A percentile compares a stretch with the other conserved stretches of the same genome.
Conservation (phyloP, 2,329 filamentous ascomycete genomes). For the Cryphonectria nitschkei region DNA sequence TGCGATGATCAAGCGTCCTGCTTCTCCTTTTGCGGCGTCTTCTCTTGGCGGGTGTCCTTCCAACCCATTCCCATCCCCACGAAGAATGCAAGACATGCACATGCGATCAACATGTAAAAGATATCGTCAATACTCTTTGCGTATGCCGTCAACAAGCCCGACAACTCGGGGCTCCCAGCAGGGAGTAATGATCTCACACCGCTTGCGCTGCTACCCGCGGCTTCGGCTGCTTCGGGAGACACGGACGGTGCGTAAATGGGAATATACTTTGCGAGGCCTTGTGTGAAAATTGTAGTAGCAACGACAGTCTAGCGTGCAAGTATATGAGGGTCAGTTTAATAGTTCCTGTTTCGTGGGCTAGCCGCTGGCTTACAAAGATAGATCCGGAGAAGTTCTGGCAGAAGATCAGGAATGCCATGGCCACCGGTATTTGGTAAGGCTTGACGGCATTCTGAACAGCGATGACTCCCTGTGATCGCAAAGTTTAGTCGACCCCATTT, state of each 20-base stretch:
- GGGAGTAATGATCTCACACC: slow-evolving; percentile 12
- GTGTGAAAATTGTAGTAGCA: slow-evolving; percentile 6
- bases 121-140: slow-evolving; percentile 17
- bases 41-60: background rate
- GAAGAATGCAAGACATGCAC: background rate
- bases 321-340: background rate
- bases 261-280: background rate
- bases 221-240: slow-evolving; percentile 5
- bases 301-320: background rate
- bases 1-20: background rate
- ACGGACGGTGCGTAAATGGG: slow-evolving; percentile 15
- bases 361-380: slow-evolving; percentile 51
- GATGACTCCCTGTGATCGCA: slow-evolving; percentile 37
- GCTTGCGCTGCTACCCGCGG: slow-evolving; percentile 4
- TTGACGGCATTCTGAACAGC: slow-evolving; percentile 54
- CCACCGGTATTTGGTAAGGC: slow-evolving; percentile 50
- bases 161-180: background rate
- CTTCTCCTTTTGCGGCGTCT: background rate
- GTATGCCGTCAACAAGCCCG: slow-evolving; percentile 16
- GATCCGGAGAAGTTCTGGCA: slow-evolving; percentile 67
- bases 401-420: slow-evolving; percentile 56
- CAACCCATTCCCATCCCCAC: background rate
- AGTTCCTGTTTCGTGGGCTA: background rate
- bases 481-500: background rate
- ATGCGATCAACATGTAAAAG: slow-evolving; percentile 11